Conservation (phyloP, 345 rosid genomes). For the Erodium maritimum region DNA sequence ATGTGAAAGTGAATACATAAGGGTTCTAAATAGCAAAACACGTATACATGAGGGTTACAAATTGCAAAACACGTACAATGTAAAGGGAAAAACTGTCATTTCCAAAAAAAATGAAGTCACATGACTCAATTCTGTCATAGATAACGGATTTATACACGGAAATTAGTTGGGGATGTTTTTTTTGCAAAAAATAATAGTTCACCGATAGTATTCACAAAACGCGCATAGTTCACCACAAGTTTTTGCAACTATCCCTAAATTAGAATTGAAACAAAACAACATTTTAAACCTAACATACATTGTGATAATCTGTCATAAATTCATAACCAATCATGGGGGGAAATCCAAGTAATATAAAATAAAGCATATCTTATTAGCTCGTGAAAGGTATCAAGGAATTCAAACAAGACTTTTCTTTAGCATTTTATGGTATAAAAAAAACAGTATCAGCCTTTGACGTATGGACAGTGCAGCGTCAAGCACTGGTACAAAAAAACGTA, state of each 20-base stretch:
- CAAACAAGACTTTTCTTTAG: not conserved
- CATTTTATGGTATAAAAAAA: not conserved
- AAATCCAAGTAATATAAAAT: not conserved
- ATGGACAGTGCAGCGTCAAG: not conserved
- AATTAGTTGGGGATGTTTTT: too few relatives aligned
- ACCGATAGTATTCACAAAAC: too few relatives aligned
- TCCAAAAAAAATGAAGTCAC: too few relatives aligned
- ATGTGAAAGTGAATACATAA: too few relatives aligned
- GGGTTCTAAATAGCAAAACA: too few relatives aligned
- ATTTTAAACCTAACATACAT: not conserved
- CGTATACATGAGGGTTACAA: too few relatives aligned
- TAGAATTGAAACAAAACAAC: not conserved
- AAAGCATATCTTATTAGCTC: not conserved
- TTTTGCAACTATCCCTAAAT: not conserved
- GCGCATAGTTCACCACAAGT: too few relatives aligned
- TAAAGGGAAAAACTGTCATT: too few relatives aligned
- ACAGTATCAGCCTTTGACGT: not conserved
- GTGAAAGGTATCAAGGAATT: not conserved
- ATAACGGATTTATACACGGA: too few relatives aligned
- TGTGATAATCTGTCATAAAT: not conserved
- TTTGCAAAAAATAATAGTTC: too few relatives aligned
- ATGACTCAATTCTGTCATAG: too few relatives aligned
- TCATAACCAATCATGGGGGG: not conserved
- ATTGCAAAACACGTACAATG: too few relatives aligned
- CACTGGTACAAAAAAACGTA: not conserved